Percentiles rank a stretch among this genome's conserved stretches.
These are phyloP conservation scores for Sporisorium exsertum DNA, from an alignment of 1,284 basidiomycete genomes.

Conservation along the genomic window DNA sequence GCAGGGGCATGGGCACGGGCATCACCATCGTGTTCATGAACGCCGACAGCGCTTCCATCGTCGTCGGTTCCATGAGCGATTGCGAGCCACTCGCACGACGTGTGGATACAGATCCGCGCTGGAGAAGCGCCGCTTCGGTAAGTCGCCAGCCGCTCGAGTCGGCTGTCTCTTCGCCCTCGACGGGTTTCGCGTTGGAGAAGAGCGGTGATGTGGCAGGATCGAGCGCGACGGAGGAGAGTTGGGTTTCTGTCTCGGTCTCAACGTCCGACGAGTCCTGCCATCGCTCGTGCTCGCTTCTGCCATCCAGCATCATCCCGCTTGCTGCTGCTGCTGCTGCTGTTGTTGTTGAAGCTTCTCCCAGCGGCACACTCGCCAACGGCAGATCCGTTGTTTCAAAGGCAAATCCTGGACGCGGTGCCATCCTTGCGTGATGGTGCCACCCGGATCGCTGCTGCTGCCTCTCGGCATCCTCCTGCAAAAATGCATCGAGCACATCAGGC, in stretches of 20 bases:
- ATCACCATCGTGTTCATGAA: conserved; percentile 54
- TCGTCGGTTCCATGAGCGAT: conserved; percentile 43
- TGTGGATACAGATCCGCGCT: conserved; percentile 23
- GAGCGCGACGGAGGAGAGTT: not conserved
- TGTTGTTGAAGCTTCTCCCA: conserved; percentile 2
- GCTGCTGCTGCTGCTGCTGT: not conserved
- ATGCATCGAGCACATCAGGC: conserved; percentile 51
- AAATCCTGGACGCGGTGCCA: conserved; percentile 18
- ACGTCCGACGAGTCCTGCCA: conserved; percentile 7
- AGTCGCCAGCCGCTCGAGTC: conserved; percentile 14
- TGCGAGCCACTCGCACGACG: conserved; percentile 12
- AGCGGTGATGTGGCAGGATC: conserved; percentile 32
- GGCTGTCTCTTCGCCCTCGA: conserved; percentile 26
- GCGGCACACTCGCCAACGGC: conserved; percentile 19
- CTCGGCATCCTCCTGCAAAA: conserved; percentile 35
- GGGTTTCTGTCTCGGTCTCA: conserved; percentile 12
- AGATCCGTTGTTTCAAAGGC: conserved; percentile 29
- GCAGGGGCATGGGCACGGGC: conserved; percentile 50
- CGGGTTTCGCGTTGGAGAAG: conserved; percentile 34
- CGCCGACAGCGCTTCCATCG: conserved; percentile 46
- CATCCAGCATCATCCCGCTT: conserved; percentile 31
- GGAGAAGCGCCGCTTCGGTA: conserved; percentile 42
- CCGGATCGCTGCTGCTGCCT: conserved; percentile 17
- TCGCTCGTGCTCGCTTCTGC: conserved; percentile 28
- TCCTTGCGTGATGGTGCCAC: not conserved